Percentiles rank a stretch among this genome's conserved stretches.
phyloP scores from a whole-genome alignment of 2,329 filamentous ascomycete species.

The Paecilomyces niveus region DNA sequence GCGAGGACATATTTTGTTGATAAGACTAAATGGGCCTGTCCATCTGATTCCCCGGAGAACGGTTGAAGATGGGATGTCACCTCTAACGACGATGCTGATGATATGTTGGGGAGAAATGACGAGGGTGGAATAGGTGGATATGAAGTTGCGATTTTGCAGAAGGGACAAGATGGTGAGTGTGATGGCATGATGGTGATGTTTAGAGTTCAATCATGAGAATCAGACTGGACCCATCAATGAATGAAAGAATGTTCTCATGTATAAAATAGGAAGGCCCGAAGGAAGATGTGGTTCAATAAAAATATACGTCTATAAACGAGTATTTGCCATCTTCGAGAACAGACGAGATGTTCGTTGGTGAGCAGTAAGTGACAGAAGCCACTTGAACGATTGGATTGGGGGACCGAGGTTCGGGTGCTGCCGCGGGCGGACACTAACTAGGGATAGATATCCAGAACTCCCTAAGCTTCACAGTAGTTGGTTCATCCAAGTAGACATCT shows the following conservation, averaged over 20 bases:
- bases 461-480: not conserved
- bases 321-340: not conserved
- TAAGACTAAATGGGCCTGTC: slow-evolving; percentile 55
- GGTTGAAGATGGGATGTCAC: slow-evolving; percentile 14
- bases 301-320: not conserved
- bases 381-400: not conserved
- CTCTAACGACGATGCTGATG: slow-evolving; percentile 18
- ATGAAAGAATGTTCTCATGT: not conserved
- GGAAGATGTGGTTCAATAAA: not conserved
- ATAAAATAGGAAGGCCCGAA: not conserved
- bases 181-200: not conserved
- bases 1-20: slow-evolving; percentile 71
- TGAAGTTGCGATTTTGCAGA: slow-evolving; percentile 50
- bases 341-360: not conserved
- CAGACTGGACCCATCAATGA: not conserved
- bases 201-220: not conserved
- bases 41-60: not conserved
- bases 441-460: slow-evolving; percentile 23
- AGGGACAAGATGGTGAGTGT: slow-evolving; percentile 40
- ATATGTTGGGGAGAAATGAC: slow-evolving; percentile 12
- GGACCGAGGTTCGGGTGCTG: slow-evolving; percentile 33
- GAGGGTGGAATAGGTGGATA: slow-evolving; percentile 36
- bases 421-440: slow-evolving; percentile 36
- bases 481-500: not conserved
- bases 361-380: too few species aligned